These are phyloP conservation scores for Lecanosticta acicola DNA, from an alignment of 2,329 filamentous ascomycete genomes.

Conservation along the genomic window DNA sequence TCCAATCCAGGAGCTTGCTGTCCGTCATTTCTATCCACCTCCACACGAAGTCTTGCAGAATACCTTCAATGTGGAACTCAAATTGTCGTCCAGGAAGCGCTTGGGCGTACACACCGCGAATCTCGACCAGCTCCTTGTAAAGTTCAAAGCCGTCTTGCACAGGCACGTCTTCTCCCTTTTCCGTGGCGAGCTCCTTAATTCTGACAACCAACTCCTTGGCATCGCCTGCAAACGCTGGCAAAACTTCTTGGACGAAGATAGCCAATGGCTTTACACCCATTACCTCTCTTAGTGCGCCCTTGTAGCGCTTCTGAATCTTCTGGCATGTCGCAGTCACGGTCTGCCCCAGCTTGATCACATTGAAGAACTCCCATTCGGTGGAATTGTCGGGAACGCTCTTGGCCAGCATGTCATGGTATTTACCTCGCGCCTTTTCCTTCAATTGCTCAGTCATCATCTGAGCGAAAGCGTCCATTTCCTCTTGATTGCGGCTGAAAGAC, in stretches of 20 bases:
- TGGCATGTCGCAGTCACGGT: constrained; percentile 78
- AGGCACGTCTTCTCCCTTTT: constrained; percentile 67
- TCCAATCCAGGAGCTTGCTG: constrained; percentile 70
- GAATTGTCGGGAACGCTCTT: constrained; percentile 73
- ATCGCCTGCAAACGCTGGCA: constrained; percentile 87
- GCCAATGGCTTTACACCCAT: constrained; percentile 67
- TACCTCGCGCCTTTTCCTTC: constrained; percentile 66
- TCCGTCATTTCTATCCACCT: constrained; percentile 85
- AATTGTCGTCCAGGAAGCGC: constrained; percentile 69
- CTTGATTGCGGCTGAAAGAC: constrained; percentile 63
- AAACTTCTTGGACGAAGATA: constrained; percentile 73
- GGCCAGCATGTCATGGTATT: constrained; percentile 73
- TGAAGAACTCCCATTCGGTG: constrained; percentile 81
- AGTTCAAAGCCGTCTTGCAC: constrained; percentile 91
- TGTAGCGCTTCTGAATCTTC: constrained; percentile 87
- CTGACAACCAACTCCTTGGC: constrained; percentile 76
- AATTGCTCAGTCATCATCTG: constrained; percentile 68
- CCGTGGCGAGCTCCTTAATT: constrained; percentile 68
- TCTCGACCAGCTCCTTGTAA: constrained; percentile 80
- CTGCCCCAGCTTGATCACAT: constrained; percentile 84
- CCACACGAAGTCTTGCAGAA: constrained; percentile 91
- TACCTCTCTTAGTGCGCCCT: constrained; percentile 68
- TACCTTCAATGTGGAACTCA: constrained; percentile 77
- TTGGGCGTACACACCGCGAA: constrained; percentile 72
- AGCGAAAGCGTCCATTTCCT: constrained; percentile 67